Percentiles rank a stretch among this genome's conserved stretches.
Evolutionary conservation across 148 eudicot species (phyloP).

Genomic region (Diospyros kaki): DNA sequence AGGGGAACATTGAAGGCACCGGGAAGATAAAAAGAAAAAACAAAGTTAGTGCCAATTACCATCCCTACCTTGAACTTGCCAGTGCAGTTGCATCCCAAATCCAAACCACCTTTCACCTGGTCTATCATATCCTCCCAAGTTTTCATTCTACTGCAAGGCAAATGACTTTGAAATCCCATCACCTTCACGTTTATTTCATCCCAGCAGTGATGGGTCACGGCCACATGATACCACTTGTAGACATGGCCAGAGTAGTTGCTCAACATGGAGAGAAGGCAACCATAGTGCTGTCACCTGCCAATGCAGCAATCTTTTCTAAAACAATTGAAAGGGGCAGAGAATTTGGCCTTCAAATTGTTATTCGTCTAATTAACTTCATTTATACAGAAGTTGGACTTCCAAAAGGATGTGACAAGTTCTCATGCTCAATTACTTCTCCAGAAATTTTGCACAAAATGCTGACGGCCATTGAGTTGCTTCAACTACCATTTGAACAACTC

Average conservation of each 20-base stretch:
- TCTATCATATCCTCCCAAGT: too few relatives aligned
- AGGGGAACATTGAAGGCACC: too few relatives aligned
- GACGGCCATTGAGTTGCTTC: conserved; percentile 12
- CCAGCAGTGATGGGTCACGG: conserved; percentile 16
- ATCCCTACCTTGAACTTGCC: too few relatives aligned
- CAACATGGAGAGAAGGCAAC: conserved; percentile 2
- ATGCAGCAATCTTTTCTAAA: conserved; percentile 2
- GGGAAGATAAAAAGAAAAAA: too few relatives aligned
- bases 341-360: background rate
- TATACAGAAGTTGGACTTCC: conserved; percentile 16
- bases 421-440: conserved; percentile 8
- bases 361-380: conserved; percentile 8
- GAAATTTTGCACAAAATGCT: conserved; percentile 11
- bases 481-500: conserved; percentile 18
- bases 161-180: conserved; percentile 8
- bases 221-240: conserved; percentile 19
- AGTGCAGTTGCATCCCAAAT: too few relatives aligned
- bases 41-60: too few relatives aligned
- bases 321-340: conserved; percentile 12
- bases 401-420: conserved; percentile 11
- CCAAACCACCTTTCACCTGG: too few relatives aligned
- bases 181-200: conserved; percentile 16
- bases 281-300: conserved; percentile 11
- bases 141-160: too few relatives aligned
- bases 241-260: conserved; percentile 19